Conservation (phyloP, 352 stramenopile genomes). For the Hyaloperonospora brassicae region DNA sequence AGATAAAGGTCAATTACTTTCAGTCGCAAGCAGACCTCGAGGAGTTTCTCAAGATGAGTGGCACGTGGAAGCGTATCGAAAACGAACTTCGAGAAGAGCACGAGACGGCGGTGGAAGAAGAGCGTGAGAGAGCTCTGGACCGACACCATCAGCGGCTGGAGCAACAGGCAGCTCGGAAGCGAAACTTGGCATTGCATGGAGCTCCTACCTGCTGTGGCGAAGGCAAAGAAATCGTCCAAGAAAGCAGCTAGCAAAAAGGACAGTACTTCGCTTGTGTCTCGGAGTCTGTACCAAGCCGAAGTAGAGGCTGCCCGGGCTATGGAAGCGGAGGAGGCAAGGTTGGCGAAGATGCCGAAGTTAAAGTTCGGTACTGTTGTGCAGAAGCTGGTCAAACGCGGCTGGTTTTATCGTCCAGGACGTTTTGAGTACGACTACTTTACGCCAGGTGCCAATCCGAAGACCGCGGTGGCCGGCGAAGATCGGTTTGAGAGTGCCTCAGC, state of each 20-base stretch:
- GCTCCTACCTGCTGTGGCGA: slow-evolving; percentile 6
- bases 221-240: slow-evolving; percentile 22
- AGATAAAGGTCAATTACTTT: slow-evolving; percentile 58
- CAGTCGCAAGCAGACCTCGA: slow-evolving; percentile 50
- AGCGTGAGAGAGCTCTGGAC: slow-evolving; percentile 39
- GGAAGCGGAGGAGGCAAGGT: slow-evolving; percentile 5
- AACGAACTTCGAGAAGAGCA: slow-evolving; percentile 46
- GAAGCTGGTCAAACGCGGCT: slow-evolving; percentile 46
- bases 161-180: slow-evolving; percentile 23
- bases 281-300: slow-evolving; percentile 23
- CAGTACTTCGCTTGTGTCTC: slow-evolving; percentile 5
- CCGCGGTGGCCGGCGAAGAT: slow-evolving; percentile 47
- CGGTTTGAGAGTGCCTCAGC: slow-evolving; percentile 66
- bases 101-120: slow-evolving; percentile 37
- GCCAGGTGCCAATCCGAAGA: slow-evolving; percentile 42
- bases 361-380: slow-evolving; percentile 54
- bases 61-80: slow-evolving; percentile 54
- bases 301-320: slow-evolving; percentile 13
- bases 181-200: slow-evolving; percentile 17
- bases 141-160: slow-evolving; percentile 33
- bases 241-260: slow-evolving; percentile 22
- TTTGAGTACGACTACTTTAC: slow-evolving; percentile 87
- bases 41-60: slow-evolving; percentile 48
- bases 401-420: slow-evolving; percentile 57
- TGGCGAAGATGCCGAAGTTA: slow-evolving; percentile 26